These are phyloP conservation scores for Lentinula sp. DNA, from an alignment of 768 basidiomycete genomes.

Conservation along the genomic window DNA sequence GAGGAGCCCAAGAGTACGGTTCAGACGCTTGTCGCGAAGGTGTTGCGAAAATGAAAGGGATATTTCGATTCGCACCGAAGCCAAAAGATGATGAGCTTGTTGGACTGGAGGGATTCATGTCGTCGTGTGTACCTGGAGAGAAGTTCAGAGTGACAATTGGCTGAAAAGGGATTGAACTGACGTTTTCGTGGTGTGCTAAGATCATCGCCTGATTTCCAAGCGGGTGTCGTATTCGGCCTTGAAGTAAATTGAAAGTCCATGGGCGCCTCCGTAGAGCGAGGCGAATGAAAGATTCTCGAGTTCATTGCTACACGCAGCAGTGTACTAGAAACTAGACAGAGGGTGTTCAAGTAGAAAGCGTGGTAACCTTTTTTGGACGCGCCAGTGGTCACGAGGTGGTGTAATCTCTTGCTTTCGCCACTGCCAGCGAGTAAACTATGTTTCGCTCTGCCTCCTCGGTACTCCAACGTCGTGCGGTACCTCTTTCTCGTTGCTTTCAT, in stretches of 20 bases:
- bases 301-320: not conserved
- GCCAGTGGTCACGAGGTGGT: slow-evolving; percentile 17
- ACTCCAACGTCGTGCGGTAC: slow-evolving; percentile 9
- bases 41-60: slow-evolving; percentile 69
- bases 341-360: not conserved
- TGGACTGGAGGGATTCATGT: slow-evolving; percentile 38
- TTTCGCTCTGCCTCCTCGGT: slow-evolving; percentile 20
- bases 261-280: slow-evolving; percentile 71
- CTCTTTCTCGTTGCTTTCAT: slow-evolving; percentile 32
- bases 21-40: slow-evolving; percentile 35
- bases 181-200: slow-evolving; percentile 62
- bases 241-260: slow-evolving; percentile 90
- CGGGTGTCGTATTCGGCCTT: slow-evolving; percentile 34
- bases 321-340: slow-evolving; percentile 9
- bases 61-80: slow-evolving; percentile 60
- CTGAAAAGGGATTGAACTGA: slow-evolving; percentile 26
- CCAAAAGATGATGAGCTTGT: slow-evolving; percentile 32
- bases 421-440: slow-evolving; percentile 16
- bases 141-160: slow-evolving; percentile 1
- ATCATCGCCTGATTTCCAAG: slow-evolving; percentile 25
- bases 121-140: slow-evolving; percentile 32
- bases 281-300: slow-evolving; percentile 13
- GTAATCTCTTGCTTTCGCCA: not conserved
- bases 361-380: not conserved
- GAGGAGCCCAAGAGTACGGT: slow-evolving; percentile 63